Evolutionary conservation across 768 basidiomycete species (phyloP), one percentile per base, ranked within the genome.

Genomic region (Tephrocybe sp.): DNA sequence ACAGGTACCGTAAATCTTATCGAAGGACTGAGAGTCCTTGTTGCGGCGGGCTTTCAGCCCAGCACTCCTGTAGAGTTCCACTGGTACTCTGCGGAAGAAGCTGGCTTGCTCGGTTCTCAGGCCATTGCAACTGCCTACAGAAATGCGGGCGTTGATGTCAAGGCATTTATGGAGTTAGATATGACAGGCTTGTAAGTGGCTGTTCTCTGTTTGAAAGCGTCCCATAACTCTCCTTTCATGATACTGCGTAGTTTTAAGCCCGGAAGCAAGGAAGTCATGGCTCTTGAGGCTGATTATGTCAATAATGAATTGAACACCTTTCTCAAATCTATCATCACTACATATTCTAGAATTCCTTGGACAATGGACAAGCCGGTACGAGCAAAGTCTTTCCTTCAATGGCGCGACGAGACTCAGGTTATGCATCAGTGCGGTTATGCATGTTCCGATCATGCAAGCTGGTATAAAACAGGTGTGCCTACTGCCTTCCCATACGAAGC

Each of bases 1-100:
- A 71, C 72, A 11, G 77, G 77, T n/a, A 68, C 69, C 30, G 75
- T 78, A n/a, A 76, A 74, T 48, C 70, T 76, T 35, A 64, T 78
- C 5, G 77, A 78, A 60, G 65, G 72, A 3, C 68, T 73, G 44
- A 69, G 75, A 32, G 65, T 67, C 1, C 65, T 78, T 31, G 48
- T 78, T 35, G 70, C 68, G 1, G 62, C 72, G 16, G 69, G 62
- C 19, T 77, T 73, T 56, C 62, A 56, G 30, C 77, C 77, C 1
- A 60, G 64, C 5, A 72, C 68, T 17, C 68, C 76, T 14, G 62
- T 78, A 31, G 75, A 78, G 48, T 78, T 77, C 51, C 75, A 77
- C 45, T 78, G 43, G 39, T 57, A 52, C 51, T 68, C 73, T 17
- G 74, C 67, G 40, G 74, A 76, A 38, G 80, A 81, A 59, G 74